These are phyloP conservation scores for Triticum timopheevii DNA, from an alignment of 176 grass and related monocot species.

Conservation along the genomic window DNA sequence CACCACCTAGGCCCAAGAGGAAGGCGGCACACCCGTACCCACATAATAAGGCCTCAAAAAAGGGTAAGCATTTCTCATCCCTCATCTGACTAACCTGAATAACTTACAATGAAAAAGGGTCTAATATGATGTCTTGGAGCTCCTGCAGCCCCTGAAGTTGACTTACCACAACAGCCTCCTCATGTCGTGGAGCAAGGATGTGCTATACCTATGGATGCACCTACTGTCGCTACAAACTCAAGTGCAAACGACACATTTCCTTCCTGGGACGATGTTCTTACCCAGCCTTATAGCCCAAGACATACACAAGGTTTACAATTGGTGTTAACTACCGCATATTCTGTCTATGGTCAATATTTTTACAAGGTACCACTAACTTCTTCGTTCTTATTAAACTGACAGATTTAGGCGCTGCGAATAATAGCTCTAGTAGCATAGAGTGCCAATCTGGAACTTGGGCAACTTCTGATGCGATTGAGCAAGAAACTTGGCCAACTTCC, in stretches of 20 bases:
- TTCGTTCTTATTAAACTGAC: neutral
- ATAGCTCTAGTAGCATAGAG: constrained; percentile 57
- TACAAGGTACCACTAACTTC: neutral
- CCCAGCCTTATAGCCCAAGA: constrained; percentile 36
- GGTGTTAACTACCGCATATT: neutral
- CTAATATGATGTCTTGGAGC: constrained; percentile 9
- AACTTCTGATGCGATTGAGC: constrained; percentile 52
- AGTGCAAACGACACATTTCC: constrained; percentile 30
- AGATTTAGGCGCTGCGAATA: constrained; percentile 38
- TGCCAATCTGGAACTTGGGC: constrained; percentile 54
- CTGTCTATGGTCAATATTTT: neutral
- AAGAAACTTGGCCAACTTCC: constrained; percentile 53
- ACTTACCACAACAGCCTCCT: constrained; percentile 40
- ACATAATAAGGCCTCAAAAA: constrained; percentile 88
- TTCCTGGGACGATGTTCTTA: constrained; percentile 35
- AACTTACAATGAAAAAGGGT: neutral
- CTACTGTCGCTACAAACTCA: constrained; percentile 20
- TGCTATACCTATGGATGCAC: constrained; percentile 37
- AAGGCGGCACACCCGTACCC: constrained; percentile 96
- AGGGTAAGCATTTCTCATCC: constrained; percentile 23
- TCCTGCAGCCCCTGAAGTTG: constrained; percentile 22
- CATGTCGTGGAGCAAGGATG: constrained; percentile 46
- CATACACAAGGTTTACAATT: constrained; percentile 43
- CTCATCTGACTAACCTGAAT: neutral
- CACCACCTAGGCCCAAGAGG: constrained; percentile 85